Base-by-base conservation (phyloP, 495 filamentous ascomycete genomes). In the Cairneyella variabilis region DNA sequence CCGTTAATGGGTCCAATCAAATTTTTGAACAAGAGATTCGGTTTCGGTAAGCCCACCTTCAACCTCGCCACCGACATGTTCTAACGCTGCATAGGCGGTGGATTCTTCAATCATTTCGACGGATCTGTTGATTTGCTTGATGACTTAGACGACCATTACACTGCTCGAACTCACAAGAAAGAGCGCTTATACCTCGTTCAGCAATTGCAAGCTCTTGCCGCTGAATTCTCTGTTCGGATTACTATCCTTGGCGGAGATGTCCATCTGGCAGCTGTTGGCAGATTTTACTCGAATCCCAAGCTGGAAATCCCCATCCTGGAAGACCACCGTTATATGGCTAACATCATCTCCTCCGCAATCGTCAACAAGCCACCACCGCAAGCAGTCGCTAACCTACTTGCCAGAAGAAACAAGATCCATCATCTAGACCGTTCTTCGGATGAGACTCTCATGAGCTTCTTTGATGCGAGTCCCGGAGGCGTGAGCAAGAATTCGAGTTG, bases 61-160 rank as follows among this genome's bases (percentile, higher is more conserved):
- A n/a, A 23, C 16, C 8, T 18, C 25, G 1, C 6, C 45, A 45
- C 27, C 58, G 0, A 46, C 48, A 23, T 47, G 36, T 50, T 32
- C 43, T 61, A 2, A 57, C 40, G 9, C 20, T 7, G 12, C 21
- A 37, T 43, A 62, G 89, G 85, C 4, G 89, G 89, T 23, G 81
- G 82, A 56, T 72, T 96, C 17, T 96, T 97, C 79, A 96, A 97
- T 68, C 80, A 85, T 44, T 97, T 96, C 52, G 92, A 96, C 66
- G 92, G 92, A 22, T 80, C 83, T 57, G 83, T 95, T 11, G 92
- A 97, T 74, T 75, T 96, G 22, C 74, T 96, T 7, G 92, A 97
- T 64, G 92, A 97, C 61, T 75, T 97, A 16, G 91, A 96, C 64
- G 92, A 96, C 65, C 92, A 97, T 65, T 96, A 96, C 71, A 95